Percentiles rank a stretch among this genome's conserved stretches.
These are phyloP conservation scores for Entonaema liquescens DNA, from an alignment of 495 filamentous ascomycete species.

Conservation along the genomic window DNA sequence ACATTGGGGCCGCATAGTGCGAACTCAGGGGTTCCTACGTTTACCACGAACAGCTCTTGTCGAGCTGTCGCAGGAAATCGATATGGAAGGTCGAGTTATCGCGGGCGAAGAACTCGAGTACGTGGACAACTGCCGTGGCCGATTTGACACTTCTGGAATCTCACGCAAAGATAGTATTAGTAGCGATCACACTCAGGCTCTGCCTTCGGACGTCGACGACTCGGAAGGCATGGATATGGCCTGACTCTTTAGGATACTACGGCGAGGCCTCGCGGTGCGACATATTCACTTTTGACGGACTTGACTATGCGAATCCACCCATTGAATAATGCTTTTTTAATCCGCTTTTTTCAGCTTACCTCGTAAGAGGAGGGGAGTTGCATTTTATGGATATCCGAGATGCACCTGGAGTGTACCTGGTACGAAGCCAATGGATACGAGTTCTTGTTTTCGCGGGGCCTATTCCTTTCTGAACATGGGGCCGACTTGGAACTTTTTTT, in stretches of 20 bases:
- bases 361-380: not conserved
- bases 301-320: not conserved
- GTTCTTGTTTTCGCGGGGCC: conserved; percentile 2
- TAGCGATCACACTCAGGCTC: conserved; percentile 63
- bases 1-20: conserved; percentile 94
- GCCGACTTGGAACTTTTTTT: not conserved
- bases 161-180: conserved; percentile 65
- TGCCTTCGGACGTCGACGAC: conserved; percentile 73
- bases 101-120: conserved; percentile 85
- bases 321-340: conserved; percentile 21
- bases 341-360: not conserved
- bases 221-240: conserved; percentile 68
- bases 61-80: conserved; percentile 91
- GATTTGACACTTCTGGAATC: conserved; percentile 64
- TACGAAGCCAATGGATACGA: conserved; percentile 32
- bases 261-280: too few species aligned
- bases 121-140: conserved; percentile 71
- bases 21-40: conserved; percentile 84
- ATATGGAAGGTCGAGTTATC: conserved; percentile 87
- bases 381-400: conserved; percentile 33
- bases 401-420: conserved; percentile 26
- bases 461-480: not conserved
- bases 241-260: conserved; percentile 23
- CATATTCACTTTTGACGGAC: not conserved
- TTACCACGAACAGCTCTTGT: conserved; percentile 80